phyloP scores from a whole-genome alignment of 202 grass and related monocot species.

The Zoysia matrella region DNA sequence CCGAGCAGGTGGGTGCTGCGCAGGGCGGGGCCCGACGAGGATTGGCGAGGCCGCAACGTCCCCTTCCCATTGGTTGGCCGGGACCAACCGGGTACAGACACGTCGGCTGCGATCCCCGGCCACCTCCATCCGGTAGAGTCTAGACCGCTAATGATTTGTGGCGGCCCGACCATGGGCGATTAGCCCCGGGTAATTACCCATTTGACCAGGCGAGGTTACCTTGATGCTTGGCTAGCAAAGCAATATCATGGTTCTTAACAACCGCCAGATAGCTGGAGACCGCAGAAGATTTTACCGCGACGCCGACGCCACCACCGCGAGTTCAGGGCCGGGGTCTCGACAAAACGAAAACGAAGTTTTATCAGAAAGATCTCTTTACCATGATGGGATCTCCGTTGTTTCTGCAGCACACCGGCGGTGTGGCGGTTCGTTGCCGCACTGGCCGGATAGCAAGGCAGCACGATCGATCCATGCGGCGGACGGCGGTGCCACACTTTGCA shows the following conservation, averaged over 20 bases:
- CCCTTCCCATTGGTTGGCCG: slow-evolving; percentile 34
- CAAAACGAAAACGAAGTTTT: background rate
- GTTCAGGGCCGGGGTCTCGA: too few species aligned
- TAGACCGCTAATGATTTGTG: slow-evolving; percentile 23
- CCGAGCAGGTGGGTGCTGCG: slow-evolving; percentile 38
- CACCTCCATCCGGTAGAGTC: background rate
- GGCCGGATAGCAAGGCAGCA: background rate
- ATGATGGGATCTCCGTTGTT: background rate
- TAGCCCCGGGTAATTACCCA: slow-evolving; percentile 27
- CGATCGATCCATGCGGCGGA: background rate
- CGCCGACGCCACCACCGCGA: background rate
- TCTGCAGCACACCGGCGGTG: background rate
- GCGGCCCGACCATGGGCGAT: slow-evolving; percentile 43
- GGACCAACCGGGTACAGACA: slow-evolving; percentile 34
- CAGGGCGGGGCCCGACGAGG: slow-evolving; percentile 29
- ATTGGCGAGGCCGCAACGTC: slow-evolving; percentile 51
- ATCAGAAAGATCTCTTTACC: background rate
- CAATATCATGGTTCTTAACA: slow-evolving; percentile 41
- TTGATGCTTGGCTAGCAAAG: background rate
- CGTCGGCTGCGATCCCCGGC: background rate
- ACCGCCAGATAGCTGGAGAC: background rate
- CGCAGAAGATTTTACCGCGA: slow-evolving; percentile 9
- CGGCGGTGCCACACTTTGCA: slow-evolving; percentile 22
- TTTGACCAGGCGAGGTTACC: slow-evolving; percentile 15
- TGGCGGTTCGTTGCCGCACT: slow-evolving; percentile 14